phyloP scores from a whole-genome alignment of 192 early-diverging fungal genomes.

The Lobulomyces angularis region DNA sequence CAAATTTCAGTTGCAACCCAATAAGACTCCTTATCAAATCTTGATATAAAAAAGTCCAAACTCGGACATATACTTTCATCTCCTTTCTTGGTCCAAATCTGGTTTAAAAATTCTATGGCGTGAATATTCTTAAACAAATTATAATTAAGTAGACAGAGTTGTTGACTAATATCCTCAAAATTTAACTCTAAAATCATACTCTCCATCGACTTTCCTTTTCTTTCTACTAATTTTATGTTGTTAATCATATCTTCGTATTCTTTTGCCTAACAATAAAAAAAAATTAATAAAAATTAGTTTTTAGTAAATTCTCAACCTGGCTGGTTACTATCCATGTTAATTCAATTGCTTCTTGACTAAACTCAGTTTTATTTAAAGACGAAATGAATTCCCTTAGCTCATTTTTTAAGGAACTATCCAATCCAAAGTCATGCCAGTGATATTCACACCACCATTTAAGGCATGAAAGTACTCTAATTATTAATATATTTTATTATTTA shows the following conservation, averaged over 20 bases:
- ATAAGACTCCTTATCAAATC: constrained; percentile 48
- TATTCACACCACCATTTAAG: constrained; percentile 35
- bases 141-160: constrained; percentile 43
- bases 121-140: constrained; percentile 46
- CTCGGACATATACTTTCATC: constrained; percentile 35
- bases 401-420: constrained; percentile 22
- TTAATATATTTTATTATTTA: constrained; percentile 1
- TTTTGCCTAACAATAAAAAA: constrained; percentile 5
- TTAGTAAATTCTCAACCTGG: too few species aligned
- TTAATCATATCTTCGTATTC: constrained; percentile 35
- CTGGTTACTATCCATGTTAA: background rate
- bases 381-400: constrained; percentile 29
- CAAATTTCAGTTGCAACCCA: constrained; percentile 48
- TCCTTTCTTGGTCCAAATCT: constrained; percentile 37
- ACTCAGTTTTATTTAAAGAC: constrained; percentile 11
- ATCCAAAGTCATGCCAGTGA: constrained; percentile 48
- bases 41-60: constrained; percentile 36
- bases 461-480: constrained; percentile 26
- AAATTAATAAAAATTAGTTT: too few species aligned
- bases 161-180: constrained; percentile 29
- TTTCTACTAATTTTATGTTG: constrained; percentile 29
- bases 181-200: constrained; percentile 32
- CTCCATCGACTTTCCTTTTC: constrained; percentile 32
- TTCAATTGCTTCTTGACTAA: background rate
- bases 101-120: constrained; percentile 46